Evolutionary conservation across 2,329 filamentous ascomycete genomes (phyloP).

Genomic region (Pseudogymnoascus sp.): DNA sequence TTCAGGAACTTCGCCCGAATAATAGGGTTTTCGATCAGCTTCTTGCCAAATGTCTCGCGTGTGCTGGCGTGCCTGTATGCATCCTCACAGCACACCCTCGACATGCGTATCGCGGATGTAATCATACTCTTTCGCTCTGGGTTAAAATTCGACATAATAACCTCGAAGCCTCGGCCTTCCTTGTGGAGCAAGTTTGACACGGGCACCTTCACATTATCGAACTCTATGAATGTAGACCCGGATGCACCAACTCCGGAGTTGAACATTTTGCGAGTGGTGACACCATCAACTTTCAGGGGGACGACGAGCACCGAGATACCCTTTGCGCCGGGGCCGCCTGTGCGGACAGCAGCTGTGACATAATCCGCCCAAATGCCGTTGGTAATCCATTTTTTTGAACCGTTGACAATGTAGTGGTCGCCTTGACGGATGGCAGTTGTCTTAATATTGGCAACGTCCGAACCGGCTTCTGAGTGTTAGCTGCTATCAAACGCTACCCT

Average conservation of each 20-base stretch:
- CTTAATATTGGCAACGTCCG: slow-evolving; percentile 56
- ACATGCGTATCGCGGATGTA: slow-evolving; percentile 49
- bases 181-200: slow-evolving; percentile 45
- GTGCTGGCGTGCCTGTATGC: slow-evolving; percentile 44
- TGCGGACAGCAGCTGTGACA: slow-evolving; percentile 55
- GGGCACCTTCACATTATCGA: slow-evolving; percentile 50
- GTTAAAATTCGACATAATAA: slow-evolving; percentile 56
- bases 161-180: slow-evolving; percentile 49
- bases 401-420: slow-evolving; percentile 54
- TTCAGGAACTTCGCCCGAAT: slow-evolving; percentile 55
- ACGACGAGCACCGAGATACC: slow-evolving; percentile 55
- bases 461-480: slow-evolving; percentile 38
- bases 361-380: slow-evolving; percentile 54
- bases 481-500: slow-evolving; percentile 38
- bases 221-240: slow-evolving; percentile 46
- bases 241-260: slow-evolving; percentile 63
- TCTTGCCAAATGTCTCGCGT: slow-evolving; percentile 51
- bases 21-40: slow-evolving; percentile 50
- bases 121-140: slow-evolving; percentile 53
- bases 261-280: slow-evolving; percentile 47
- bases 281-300: slow-evolving; percentile 41
- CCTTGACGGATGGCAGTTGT: slow-evolving; percentile 50
- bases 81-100: slow-evolving; percentile 47
- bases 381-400: slow-evolving; percentile 63
- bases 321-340: slow-evolving; percentile 43